Percentiles rank a stretch among this genome's conserved stretches.
These are phyloP conservation scores for Dactylis glomerata DNA, from an alignment of 176 grass and related monocot genomes.

Conservation along the genomic window DNA sequence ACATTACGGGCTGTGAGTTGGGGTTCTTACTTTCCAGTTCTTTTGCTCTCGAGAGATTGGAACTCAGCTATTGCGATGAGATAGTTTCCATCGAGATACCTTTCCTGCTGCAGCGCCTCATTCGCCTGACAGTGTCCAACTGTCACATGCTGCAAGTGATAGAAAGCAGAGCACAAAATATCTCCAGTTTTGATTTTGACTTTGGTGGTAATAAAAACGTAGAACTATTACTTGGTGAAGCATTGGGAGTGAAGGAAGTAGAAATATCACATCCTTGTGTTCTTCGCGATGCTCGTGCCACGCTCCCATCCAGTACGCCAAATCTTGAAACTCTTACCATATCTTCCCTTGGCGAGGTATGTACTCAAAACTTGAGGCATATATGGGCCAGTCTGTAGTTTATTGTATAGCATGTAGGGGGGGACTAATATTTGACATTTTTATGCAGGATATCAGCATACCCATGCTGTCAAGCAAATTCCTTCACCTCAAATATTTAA, in stretches of 20 bases:
- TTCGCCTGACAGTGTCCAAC: not conserved
- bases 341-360: not conserved
- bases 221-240: not conserved
- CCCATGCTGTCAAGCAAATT: not conserved
- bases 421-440: not conserved
- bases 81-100: not conserved
- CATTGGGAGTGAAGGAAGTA: not conserved
- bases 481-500: not conserved
- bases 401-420: not conserved
- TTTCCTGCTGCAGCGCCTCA: not conserved
- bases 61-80: not conserved
- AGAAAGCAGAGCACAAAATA: not conserved
- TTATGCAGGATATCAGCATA: not conserved
- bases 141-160: not conserved
- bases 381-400: not conserved
- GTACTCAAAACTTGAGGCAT: not conserved
- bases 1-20: not conserved
- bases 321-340: conserved; percentile 2
- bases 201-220: not conserved
- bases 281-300: not conserved
- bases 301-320: not conserved
- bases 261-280: not conserved
- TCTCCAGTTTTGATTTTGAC: not conserved
- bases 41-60: not conserved
- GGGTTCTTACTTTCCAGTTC: not conserved